Base-by-base conservation (phyloP, 2,329 filamentous ascomycete species). In the Acrodontium crateriforme region DNA sequence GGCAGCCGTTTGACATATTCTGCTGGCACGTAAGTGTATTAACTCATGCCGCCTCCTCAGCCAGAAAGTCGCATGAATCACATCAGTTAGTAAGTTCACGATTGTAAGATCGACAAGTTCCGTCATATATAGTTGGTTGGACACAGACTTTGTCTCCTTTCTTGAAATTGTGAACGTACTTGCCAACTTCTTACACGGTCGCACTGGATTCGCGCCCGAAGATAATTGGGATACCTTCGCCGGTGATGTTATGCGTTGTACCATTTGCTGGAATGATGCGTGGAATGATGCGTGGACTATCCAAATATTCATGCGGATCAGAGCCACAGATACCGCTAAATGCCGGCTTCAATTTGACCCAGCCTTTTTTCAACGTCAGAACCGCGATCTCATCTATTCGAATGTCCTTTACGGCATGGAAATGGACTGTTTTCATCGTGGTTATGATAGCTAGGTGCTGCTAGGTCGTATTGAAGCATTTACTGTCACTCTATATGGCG, bases 41-140 rank as follows among this genome's bases (percentile, higher is more conserved):
- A 16, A 40, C 47, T 16, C 25, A 46, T n/a, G 46, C 52, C 1
- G 54, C 57, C 33, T 12, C 33, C 30, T 20, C 33, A 36, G 5
- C 33, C 33, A 8, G 29, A 29, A 18, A 31, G 16, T n/a, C 29
- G 24, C 9, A 31, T 31, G 20, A 32, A 41, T n/a, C n/a, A n/a
- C n/a, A n/a, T n/a, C n/a, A n/a, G n/a, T n/a, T n/a, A n/a, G n/a
- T n/a, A n/a, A n/a, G n/a, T n/a, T n/a, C n/a, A n/a, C n/a, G n/a
- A n/a, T n/a, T n/a, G n/a, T n/a, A n/a, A n/a, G n/a, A n/a, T n/a
- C n/a, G n/a, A n/a, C n/a, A n/a, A n/a, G n/a, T n/a, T n/a, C n/a
- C n/a, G n/a, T n/a, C n/a, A n/a, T n/a, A n/a, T n/a, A n/a, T n/a
- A n/a, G n/a, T n/a, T n/a, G n/a, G n/a, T n/a, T n/a, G n/a, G n/a